A percentile compares a stretch with the other conserved stretches of the same genome.
Conservation (phyloP, 1,284 basidiomycete species). For the Cryptococcus sp. region DNA sequence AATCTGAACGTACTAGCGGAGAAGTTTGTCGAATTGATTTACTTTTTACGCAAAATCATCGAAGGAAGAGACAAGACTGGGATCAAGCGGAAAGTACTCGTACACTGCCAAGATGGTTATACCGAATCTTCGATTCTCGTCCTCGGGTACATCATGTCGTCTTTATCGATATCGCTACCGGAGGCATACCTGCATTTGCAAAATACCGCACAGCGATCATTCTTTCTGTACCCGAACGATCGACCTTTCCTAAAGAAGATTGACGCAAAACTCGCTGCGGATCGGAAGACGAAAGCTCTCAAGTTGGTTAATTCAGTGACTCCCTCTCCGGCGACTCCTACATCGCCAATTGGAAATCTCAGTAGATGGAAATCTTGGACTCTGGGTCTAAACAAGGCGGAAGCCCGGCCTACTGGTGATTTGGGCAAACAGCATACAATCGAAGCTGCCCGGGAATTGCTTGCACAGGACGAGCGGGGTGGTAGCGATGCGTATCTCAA, state of each 20-base stretch:
- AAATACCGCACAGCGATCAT: conserved; percentile 58
- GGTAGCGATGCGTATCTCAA: conserved; percentile 21
- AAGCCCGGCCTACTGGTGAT: neutral
- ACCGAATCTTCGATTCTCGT: conserved; percentile 89
- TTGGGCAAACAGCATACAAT: conserved; percentile 8
- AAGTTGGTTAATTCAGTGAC: conserved; percentile 19
- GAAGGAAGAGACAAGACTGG: conserved; percentile 37
- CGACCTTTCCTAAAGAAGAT: conserved; percentile 69
- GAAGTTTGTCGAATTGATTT: conserved; percentile 41
- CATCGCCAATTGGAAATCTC: conserved; percentile 5
- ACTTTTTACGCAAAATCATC: conserved; percentile 39
- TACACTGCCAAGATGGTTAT: conserved; percentile 51
- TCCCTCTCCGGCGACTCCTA: neutral
- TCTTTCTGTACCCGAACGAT: conserved; percentile 88
- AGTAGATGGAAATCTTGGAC: conserved; percentile 35
- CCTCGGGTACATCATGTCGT: conserved; percentile 80
- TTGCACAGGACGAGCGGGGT: conserved; percentile 26
- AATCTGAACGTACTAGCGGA: conserved; percentile 39
- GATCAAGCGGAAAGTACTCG: conserved; percentile 37
- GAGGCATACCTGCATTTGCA: conserved; percentile 75
- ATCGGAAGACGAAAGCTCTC: conserved; percentile 31
- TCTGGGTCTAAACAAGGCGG: conserved; percentile 11
- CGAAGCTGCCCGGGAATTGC: conserved; percentile 24
- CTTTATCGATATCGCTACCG: conserved; percentile 63
- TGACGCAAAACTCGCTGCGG: conserved; percentile 57